phyloP scores from a whole-genome alignment of 495 filamentous ascomycete species.

The Penicillium ucsense region DNA sequence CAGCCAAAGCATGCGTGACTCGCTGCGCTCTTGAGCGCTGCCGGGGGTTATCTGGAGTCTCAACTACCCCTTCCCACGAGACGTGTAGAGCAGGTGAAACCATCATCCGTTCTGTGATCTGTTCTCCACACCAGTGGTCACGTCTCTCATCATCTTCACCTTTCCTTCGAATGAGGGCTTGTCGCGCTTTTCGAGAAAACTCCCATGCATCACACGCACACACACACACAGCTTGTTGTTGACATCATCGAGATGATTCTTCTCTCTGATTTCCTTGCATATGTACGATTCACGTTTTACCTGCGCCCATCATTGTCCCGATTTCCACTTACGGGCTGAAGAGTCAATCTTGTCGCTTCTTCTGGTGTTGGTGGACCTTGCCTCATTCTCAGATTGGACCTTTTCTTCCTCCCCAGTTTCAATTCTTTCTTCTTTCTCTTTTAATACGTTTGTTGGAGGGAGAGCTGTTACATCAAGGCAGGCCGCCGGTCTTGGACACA shows the following conservation, averaged over 20 bases:
- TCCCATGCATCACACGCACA: neutral
- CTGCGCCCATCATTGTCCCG: conserved; percentile 12
- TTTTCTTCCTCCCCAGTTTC: neutral
- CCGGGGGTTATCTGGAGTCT: neutral
- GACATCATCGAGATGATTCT: no score
- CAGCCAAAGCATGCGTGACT: conserved; percentile 84
- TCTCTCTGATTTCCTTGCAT: conserved; percentile 9
- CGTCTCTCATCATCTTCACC: no score
- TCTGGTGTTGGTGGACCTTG: conserved; percentile 23
- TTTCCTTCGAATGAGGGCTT: neutral
- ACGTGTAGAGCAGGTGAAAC: neutral
- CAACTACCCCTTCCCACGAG: neutral
- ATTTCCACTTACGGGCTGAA: conserved; percentile 7
- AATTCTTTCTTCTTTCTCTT: neutral
- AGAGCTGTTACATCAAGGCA: neutral
- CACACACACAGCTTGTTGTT: neutral
- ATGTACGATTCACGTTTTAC: conserved; percentile 31
- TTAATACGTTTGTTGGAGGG: neutral
- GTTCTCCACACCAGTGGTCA: no score
- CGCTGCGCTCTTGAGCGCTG: conserved; percentile 44
- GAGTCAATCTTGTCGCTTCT: conserved; percentile 8
- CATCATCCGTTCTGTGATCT: no score
- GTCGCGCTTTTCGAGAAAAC: neutral
- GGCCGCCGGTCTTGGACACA: conserved; percentile 5
- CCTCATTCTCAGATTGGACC: neutral